Percentiles rank a stretch among this genome's conserved stretches.
phyloP scores from a whole-genome alignment of 352 stramenopile species.

The Globisporangium sylvaticum region DNA sequence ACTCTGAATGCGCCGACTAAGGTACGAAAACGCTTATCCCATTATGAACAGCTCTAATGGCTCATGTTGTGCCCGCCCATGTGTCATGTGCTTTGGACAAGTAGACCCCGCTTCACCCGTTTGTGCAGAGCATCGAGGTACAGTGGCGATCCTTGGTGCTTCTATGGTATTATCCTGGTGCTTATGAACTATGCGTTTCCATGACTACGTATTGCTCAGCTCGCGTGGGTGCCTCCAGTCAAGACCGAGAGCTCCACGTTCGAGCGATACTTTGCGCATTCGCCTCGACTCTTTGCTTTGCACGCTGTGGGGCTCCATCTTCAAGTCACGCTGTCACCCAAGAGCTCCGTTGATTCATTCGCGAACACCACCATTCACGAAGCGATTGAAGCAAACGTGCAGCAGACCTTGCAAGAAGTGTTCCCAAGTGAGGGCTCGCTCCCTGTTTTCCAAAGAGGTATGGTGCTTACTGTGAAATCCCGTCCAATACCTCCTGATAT shows the following conservation, averaged over 20 bases:
- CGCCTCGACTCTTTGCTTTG: constrained; percentile 19
- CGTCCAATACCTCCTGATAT: neutral
- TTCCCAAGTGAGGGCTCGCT: constrained; percentile 18
- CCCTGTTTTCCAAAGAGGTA: constrained; percentile 18
- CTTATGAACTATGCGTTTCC: neutral
- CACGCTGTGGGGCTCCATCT: constrained; percentile 35
- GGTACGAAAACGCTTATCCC: constrained; percentile 7
- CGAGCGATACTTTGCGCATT: constrained; percentile 25
- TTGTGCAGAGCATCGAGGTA: constrained; percentile 40
- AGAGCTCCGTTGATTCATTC: constrained; percentile 2
- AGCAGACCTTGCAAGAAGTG: constrained; percentile 17
- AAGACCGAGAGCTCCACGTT: constrained; percentile 33
- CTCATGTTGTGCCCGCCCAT: too few relatives aligned
- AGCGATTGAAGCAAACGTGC: constrained; percentile 34
- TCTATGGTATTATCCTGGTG: neutral
- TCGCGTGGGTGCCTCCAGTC: constrained; percentile 27
- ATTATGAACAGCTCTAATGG: neutral
- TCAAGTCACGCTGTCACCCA: constrained; percentile 9
- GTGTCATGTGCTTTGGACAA: neutral
- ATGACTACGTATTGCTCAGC: constrained; percentile 15
- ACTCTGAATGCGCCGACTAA: constrained; percentile 14
- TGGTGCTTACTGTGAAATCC: neutral
- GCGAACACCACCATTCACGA: constrained; percentile 19
- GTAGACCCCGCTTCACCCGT: constrained; percentile 21
- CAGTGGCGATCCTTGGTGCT: neutral